Base-by-base conservation (phyloP, 2,329 filamentous ascomycete species). In the Ophiocordyceps sinensis region DNA sequence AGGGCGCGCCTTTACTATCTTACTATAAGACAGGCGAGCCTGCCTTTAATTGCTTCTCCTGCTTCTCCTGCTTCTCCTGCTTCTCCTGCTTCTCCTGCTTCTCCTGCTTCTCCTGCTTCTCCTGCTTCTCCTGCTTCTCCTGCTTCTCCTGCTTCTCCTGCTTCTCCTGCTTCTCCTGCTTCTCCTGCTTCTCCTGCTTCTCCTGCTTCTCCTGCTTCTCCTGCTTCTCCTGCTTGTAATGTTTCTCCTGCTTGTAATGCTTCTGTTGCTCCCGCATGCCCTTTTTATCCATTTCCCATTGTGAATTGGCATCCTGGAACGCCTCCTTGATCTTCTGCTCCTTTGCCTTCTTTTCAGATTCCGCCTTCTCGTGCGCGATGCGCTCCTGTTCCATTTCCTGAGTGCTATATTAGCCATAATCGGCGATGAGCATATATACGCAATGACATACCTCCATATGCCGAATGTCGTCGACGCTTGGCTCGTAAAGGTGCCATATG, bases 401-500 rank as follows among this genome's bases (percentile, higher is more conserved):
- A 7, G 3, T 36, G 14, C 17, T 51, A 39, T 51, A 46, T 51
- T 30, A 46, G 41, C 14, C 13, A 21, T 14, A 12, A 4, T 36
- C 10, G 5, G 9, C 30, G 30, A 28, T 3, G 17, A 15, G 21
- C 10, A n/a, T 7, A 7, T 8, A 10, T 4, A 11, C 10, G 19
- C 5, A 34, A 2, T 7, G 12, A 54, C 66, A 44, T 60, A 79
- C 77, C 67, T 88, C 89, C 91, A 98, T 98, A 56, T 96, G 91
- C 44, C 84, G 80, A 47, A 96, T 85, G 54, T 98, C 91, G 55
- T 98, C 91, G 14, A 95, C 85, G 53, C 86, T 94, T n/a, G 91
- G 91, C 62, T 98, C 91, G 67, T 98, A 98, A 54, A 98, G 71
- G 79, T 98, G 91, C 91, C 91, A 98, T 49, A 98, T 95, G 1